Conservation (phyloP, 345 rosid genomes). For the Carallia pectinifolia region DNA sequence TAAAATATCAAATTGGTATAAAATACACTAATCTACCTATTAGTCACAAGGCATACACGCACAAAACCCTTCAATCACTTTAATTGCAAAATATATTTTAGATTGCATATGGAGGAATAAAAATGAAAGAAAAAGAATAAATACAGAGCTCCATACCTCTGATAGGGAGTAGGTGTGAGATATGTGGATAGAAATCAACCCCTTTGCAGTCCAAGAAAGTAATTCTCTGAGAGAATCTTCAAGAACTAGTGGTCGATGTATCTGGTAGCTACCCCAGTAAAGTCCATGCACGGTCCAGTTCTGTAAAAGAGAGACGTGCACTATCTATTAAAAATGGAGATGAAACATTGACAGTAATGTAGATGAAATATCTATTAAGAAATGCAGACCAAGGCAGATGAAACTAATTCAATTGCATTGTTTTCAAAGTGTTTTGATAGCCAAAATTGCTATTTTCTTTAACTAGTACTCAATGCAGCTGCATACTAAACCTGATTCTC, state of each 20-base stretch:
- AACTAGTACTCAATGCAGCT: not conserved
- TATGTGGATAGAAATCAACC: constrained; percentile 62
- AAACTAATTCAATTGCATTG: not conserved
- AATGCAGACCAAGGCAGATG: not conserved
- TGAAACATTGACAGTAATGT: not conserved
- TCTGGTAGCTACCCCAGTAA: constrained; percentile 84
- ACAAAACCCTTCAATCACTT: too few relatives aligned
- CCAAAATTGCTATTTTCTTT: not conserved
- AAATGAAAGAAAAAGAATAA: not conserved
- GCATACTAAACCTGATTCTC: not conserved
- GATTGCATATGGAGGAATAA: not conserved
- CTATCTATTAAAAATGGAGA: not conserved
- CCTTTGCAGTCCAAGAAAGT: constrained; percentile 73
- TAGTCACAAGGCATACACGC: too few relatives aligned
- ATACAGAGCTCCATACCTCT: constrained; percentile 50
- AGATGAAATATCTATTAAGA: not conserved
- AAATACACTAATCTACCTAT: too few relatives aligned
- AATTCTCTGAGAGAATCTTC: constrained; percentile 71
- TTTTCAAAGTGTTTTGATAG: not conserved
- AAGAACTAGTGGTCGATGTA: constrained; percentile 61
- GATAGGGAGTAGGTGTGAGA: constrained; percentile 64
- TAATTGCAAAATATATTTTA: not conserved
- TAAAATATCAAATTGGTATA: too few relatives aligned
- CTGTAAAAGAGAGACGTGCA: constrained; percentile 41
- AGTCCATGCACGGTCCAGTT: constrained; percentile 98